A percentile compares a stretch with the other conserved stretches of the same genome.
Evolutionary conservation across 129 eudicot genomes (phyloP).

Genomic region (Solidago caesia): DNA sequence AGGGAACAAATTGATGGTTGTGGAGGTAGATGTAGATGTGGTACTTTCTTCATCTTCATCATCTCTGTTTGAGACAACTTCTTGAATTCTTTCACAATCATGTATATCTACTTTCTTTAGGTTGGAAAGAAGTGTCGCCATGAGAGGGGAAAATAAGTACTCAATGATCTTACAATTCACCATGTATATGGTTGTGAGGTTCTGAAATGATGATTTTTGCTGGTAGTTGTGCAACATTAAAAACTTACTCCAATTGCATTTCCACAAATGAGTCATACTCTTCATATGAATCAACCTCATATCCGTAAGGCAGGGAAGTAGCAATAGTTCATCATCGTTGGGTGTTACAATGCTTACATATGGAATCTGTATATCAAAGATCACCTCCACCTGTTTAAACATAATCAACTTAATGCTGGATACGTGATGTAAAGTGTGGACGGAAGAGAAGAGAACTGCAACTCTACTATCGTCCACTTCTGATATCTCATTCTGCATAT

Average conservation of each 20-base stretch:
- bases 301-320: too few species aligned
- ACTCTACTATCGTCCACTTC: not conserved
- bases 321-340: too few species aligned
- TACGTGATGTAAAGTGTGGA: not conserved
- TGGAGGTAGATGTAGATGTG: not conserved
- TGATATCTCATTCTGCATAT: not conserved
- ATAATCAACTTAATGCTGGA: not conserved
- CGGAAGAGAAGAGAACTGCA: not conserved
- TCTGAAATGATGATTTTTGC: not conserved
- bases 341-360: too few species aligned
- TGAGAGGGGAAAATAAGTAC: not conserved
- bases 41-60: constrained; percentile 6
- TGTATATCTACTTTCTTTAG: not conserved
- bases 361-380: not conserved
- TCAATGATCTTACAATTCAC: not conserved
- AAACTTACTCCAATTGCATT: not conserved
- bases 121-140: not conserved
- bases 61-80: too few species aligned
- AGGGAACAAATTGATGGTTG: constrained; percentile 1
- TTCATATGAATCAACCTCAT: not conserved
- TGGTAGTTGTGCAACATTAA: not conserved
- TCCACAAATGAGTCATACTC: not conserved
- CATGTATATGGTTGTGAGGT: not conserved
- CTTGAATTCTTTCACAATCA: too few species aligned
- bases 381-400: not conserved